Evolutionary conservation across 2,329 filamentous ascomycete genomes (phyloP).

Genomic region (Orbilia javanica): DNA sequence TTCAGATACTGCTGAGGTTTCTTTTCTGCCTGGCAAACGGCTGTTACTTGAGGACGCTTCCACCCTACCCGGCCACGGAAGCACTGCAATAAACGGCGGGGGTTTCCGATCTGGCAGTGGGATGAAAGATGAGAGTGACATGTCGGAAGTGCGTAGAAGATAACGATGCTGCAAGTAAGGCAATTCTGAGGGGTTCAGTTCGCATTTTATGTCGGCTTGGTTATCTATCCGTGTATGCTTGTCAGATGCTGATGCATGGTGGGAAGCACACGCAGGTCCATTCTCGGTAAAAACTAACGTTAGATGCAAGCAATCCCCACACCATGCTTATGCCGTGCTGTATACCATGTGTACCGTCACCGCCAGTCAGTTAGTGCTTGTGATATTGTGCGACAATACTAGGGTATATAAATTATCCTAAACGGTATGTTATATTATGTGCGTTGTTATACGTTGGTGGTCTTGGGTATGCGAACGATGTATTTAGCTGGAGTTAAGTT

Average conservation of each 20-base stretch:
- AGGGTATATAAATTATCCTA: conserved; percentile 18
- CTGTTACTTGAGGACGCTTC: conserved; percentile 57
- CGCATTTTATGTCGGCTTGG: conserved; percentile 6
- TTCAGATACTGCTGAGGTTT: conserved; percentile 59
- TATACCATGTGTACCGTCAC: conserved; percentile 8
- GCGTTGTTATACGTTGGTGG: too few species aligned
- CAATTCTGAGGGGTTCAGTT: conserved; percentile 53
- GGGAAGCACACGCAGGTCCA: background rate
- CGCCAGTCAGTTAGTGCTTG: background rate
- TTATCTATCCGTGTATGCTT: conserved; percentile 13
- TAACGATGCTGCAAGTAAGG: conserved; percentile 56
- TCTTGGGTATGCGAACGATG: too few species aligned
- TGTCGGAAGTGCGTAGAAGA: conserved; percentile 32
- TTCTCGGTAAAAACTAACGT: conserved; percentile 27
- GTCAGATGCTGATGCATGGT: conserved; percentile 25
- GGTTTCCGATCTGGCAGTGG: conserved; percentile 27
- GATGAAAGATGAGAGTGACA: conserved; percentile 39
- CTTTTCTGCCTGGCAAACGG: conserved; percentile 51
- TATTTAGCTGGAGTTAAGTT: conserved; percentile 5
- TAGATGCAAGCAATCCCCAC: conserved; percentile 9
- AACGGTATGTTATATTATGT: conserved; percentile 16
- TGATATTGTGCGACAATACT: conserved; percentile 20
- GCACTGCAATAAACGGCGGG: conserved; percentile 39
- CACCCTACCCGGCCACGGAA: conserved; percentile 20
- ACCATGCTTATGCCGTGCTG: conserved; percentile 1